Evolutionary conservation across 495 filamentous ascomycete genomes (phyloP).

Genomic region (Amniculicola lignicola): DNA sequence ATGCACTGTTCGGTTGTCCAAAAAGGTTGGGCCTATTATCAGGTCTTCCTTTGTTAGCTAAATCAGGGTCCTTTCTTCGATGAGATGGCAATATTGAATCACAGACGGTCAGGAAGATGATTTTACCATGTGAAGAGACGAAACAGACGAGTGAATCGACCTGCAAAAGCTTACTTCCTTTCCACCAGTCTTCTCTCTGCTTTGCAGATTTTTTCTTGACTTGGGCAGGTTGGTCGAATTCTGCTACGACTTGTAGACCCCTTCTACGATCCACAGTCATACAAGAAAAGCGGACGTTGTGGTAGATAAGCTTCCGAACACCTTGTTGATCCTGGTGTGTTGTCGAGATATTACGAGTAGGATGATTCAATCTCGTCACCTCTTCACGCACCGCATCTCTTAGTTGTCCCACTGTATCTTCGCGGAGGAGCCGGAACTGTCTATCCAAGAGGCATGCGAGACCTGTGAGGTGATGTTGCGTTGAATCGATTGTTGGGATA

Average conservation of each 20-base stretch:
- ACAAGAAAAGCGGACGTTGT: background rate
- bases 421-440: slow-evolving; percentile 66
- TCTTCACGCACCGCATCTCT: slow-evolving; percentile 55
- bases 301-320: slow-evolving; percentile 6
- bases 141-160: slow-evolving; percentile 24
- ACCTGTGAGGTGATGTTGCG: slow-evolving; percentile 55
- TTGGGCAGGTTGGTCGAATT: slow-evolving; percentile 16
- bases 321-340: too few relatives aligned
- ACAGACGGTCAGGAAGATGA: slow-evolving; percentile 56
- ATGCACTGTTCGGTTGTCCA: background rate
- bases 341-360: too few relatives aligned
- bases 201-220: background rate
- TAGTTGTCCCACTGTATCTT: slow-evolving; percentile 63
- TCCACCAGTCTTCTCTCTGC: slow-evolving; percentile 23
- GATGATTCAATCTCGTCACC: too few relatives aligned
- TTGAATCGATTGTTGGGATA: slow-evolving; percentile 55
- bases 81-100: too few relatives aligned
- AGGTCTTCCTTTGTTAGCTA: slow-evolving; percentile 20
- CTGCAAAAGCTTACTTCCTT: slow-evolving; percentile 9
- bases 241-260: slow-evolving; percentile 55
- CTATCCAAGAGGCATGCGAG: slow-evolving; percentile 62
- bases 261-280: slow-evolving; percentile 49
- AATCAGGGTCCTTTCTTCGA: too few relatives aligned
- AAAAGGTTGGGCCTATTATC: background rate
- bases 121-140: slow-evolving; percentile 21